Conservation (phyloP, 2,329 filamentous ascomycete species). For the Hypoxylon sp. region DNA sequence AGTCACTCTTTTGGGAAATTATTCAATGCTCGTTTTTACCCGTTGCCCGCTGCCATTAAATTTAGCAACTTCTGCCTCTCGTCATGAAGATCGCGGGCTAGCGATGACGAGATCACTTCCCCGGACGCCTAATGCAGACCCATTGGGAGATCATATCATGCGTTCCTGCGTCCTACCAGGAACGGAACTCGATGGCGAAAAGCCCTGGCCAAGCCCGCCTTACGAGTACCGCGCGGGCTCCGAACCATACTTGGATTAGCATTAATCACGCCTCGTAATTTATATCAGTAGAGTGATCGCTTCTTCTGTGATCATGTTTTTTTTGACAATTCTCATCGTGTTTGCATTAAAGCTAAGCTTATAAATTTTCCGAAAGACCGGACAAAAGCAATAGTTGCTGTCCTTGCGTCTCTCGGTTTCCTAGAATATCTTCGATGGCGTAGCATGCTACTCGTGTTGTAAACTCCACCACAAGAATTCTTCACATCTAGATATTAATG, state of each 20-base stretch:
- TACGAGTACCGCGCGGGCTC: conserved; percentile 11
- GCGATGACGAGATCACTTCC: conserved; percentile 48
- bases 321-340: conserved; percentile 33
- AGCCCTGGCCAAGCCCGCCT: conserved; percentile 15
- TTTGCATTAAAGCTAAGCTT: conserved; percentile 28
- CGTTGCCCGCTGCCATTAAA: conserved; percentile 51
- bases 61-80: conserved; percentile 55
- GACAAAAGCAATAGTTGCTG: conserved; percentile 3
- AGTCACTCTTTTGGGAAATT: conserved; percentile 62
- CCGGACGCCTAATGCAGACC: conserved; percentile 42
- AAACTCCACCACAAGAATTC: conserved; percentile 19
- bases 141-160: conserved; percentile 44
- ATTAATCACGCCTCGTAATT: conserved; percentile 34
- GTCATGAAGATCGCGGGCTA: conserved; percentile 51
- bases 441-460: conserved; percentile 16
- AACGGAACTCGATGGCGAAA: conserved; percentile 35
- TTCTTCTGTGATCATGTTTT: conserved; percentile 14
- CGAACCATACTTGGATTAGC: conserved; percentile 9
- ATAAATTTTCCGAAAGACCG: conserved; percentile 4
- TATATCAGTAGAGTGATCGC: conserved; percentile 23
- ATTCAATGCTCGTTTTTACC: conserved; percentile 56
- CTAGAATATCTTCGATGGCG: conserved; percentile 1
- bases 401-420: conserved; percentile 11
- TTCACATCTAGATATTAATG: conserved; percentile 2
- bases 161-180: conserved; percentile 16